These are phyloP conservation scores for Fonsecaea pugnacius DNA, from an alignment of 2,329 filamentous ascomycete genomes.

Conservation along the genomic window DNA sequence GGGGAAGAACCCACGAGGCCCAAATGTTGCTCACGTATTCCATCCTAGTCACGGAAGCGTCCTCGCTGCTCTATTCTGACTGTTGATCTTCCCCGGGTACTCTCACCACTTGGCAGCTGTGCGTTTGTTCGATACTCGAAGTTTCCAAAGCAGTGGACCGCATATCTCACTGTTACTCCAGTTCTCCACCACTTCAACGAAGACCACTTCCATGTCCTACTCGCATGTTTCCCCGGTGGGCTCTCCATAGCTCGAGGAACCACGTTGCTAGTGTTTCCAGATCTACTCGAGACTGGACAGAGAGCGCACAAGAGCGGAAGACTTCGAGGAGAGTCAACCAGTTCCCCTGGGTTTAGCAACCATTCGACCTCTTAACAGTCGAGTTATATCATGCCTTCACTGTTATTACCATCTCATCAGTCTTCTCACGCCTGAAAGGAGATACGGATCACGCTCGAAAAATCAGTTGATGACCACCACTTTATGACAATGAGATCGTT, in stretches of 20 bases:
- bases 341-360: not conserved
- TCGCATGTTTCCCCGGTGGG: not conserved
- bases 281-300: not conserved
- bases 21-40: not conserved
- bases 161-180: not conserved
- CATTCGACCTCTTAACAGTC: not conserved
- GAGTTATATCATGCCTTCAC: not conserved
- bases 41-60: not conserved
- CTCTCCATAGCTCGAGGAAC: not conserved
- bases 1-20: not conserved
- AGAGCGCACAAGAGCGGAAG: not conserved
- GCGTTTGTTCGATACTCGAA: not conserved
- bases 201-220: not conserved
- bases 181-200: not conserved
- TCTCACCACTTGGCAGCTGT: not conserved
- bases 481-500: not conserved
- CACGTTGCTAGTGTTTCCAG: not conserved
- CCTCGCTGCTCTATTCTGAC: not conserved
- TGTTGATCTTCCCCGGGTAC: slow-evolving; percentile 3
- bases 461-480: too few species aligned
- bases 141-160: not conserved
- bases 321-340: not conserved
- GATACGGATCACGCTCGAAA: too few species aligned
- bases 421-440: not conserved
- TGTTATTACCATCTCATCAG: not conserved